Evolutionary conservation across 495 filamentous ascomycete genomes (phyloP), one percentile per base, ranked within the genome.

Genomic region (Daldinia caldariorum): DNA sequence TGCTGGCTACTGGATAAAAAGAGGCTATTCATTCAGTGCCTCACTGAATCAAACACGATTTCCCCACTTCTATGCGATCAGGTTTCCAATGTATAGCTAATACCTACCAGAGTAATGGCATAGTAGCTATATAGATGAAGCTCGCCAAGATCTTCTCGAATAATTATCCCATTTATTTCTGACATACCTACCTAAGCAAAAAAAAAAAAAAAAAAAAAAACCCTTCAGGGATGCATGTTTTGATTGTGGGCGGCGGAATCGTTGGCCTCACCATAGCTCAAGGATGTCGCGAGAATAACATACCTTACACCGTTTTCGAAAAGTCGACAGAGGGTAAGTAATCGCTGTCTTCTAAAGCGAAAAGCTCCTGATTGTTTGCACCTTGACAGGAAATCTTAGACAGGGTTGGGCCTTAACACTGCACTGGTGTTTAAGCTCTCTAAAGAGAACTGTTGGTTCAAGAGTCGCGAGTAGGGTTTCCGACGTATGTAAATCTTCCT

Each of bases 241-340:
- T 90, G 50, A 87, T 90, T 73, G 77, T 87, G 63, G 88, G 88
- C 2, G 88, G 83, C 14, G 88, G 88, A 18, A 82, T 90, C 63
- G 85, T 84, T 26, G 87, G 88, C 41, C 81, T 89, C 9, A 78
- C 85, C 4, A 79, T 90, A 12, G 88, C 87, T 3, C 88, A 90
- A 66, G 82, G 81, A 38, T 83, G 89, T 35, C 81, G 82, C 56
- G 83, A 82, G 49, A 72, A 74, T 55, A 10, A 51, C 22, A 53
- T 51, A 20, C 20, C 35, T 38, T 39, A 53, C 14, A 38, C 8
- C 29, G 57, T 55, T 16, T 61, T 71, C 35, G 56, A 41, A 35
- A 29, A 34, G 16, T 26, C 58, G 12, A 58, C 31, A 18, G 38
- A 62, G 39, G 58, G 57, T 50, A 3, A 56, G 3, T 2, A 54